Conservation (phyloP, 192 early-diverging fungal genomes). For the Coemansia pectinata region DNA sequence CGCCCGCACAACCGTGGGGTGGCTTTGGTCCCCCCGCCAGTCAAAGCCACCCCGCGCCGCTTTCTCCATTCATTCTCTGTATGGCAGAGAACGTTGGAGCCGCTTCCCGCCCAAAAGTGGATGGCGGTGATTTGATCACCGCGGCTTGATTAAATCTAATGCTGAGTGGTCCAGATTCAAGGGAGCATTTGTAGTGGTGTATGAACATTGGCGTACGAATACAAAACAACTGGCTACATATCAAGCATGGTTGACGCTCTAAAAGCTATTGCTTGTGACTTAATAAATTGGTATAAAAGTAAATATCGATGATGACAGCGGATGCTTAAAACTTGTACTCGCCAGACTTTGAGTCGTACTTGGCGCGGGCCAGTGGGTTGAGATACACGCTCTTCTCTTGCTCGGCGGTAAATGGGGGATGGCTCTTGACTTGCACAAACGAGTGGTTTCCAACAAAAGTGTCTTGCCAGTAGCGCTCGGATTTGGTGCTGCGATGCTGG, state of each 20-base stretch:
- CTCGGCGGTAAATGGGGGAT: slow-evolving; percentile 80
- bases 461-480: slow-evolving; percentile 91
- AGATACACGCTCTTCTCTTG: slow-evolving; percentile 84
- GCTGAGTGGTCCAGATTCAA: too few species aligned
- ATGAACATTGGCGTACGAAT: too few species aligned
- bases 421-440: slow-evolving; percentile 85
- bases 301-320: too few species aligned
- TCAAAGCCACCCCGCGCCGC: slow-evolving; percentile 69
- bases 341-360: slow-evolving; percentile 54
- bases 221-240: too few species aligned
- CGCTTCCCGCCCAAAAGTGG: background rate
- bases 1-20: slow-evolving; percentile 2
- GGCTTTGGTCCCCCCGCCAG: background rate
- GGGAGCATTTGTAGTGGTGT: too few species aligned
- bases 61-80: slow-evolving; percentile 36
- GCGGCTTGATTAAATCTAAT: background rate
- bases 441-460: slow-evolving; percentile 75
- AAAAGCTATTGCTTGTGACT: too few species aligned
- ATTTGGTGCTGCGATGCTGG: slow-evolving; percentile 67
- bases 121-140: background rate
- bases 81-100: background rate
- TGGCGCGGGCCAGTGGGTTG: slow-evolving; percentile 81
- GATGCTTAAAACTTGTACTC: slow-evolving; percentile 4
- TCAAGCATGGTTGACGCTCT: too few species aligned
- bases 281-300: too few species aligned